Evolutionary conservation across 805 yeast genomes (phyloP).

Genomic region (Ogataea saltuana): DNA sequence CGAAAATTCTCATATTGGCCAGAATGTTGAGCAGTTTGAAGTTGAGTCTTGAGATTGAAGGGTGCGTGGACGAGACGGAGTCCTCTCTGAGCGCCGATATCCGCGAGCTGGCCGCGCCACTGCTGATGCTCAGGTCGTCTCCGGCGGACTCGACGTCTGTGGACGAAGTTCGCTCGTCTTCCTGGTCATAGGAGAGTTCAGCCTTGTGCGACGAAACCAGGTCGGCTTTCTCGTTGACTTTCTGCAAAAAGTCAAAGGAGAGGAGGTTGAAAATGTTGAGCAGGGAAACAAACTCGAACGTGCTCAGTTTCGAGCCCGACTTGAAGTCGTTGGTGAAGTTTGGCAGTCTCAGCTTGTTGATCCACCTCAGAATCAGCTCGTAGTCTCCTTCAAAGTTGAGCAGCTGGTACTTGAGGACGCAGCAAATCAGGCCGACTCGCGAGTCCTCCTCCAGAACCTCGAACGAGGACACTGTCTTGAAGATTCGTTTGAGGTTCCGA

Average conservation of each 20-base stretch:
- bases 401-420: conserved; percentile 29
- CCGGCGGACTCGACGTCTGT: conserved; percentile 4
- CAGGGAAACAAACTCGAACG: conserved; percentile 31
- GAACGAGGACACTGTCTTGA: conserved; percentile 11
- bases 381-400: conserved; percentile 18
- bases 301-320: conserved; percentile 25
- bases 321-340: conserved; percentile 23
- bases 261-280: conserved; percentile 25
- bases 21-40: conserved; percentile 30
- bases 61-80: conserved; percentile 6
- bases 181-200: conserved; percentile 1
- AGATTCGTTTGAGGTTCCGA: conserved; percentile 20
- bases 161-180: background rate
- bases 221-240: conserved; percentile 11
- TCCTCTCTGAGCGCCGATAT: conserved; percentile 9
- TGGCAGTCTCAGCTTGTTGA: conserved; percentile 28
- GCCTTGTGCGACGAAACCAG: background rate
- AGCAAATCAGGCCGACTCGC: conserved; percentile 26
- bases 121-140: conserved; percentile 6
- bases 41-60: conserved; percentile 27
- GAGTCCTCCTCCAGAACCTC: conserved; percentile 14
- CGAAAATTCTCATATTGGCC: conserved; percentile 35
- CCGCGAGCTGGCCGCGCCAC: conserved; percentile 4
- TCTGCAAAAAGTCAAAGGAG: conserved; percentile 18
- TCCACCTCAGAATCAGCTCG: conserved; percentile 23